Conservation (phyloP, 345 rosid genomes). For the Lepidium sativum region DNA sequence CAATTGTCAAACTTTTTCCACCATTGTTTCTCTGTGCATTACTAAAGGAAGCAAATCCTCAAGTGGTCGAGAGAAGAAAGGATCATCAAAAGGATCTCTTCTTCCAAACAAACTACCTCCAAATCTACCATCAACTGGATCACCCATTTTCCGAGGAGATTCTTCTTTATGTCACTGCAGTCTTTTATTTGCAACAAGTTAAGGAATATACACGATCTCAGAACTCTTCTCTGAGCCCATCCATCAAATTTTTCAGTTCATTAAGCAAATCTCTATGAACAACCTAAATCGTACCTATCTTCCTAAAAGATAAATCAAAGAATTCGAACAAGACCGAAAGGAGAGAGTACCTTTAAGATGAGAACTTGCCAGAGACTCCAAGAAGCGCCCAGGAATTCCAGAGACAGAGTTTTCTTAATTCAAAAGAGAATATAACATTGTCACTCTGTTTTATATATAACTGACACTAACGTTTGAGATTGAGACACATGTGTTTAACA, state of each 20-base stretch:
- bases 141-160: conserved; percentile 23
- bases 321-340: neutral
- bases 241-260: neutral
- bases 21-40: conserved; percentile 5
- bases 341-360: conserved; percentile 17
- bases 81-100: conserved; percentile 72
- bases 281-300: neutral
- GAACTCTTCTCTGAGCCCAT: neutral
- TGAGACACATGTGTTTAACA: conserved; percentile 12
- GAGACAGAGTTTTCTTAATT: neutral
- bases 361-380: conserved; percentile 4
- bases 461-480: neutral
- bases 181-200: neutral
- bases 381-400: conserved; percentile 15
- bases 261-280: neutral
- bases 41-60: conserved; percentile 28
- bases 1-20: conserved; percentile 43
- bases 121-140: conserved; percentile 43
- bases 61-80: conserved; percentile 52
- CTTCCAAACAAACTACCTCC: conserved; percentile 48
- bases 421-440: neutral
- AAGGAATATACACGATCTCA: neutral
- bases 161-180: conserved; percentile 48
- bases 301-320: neutral
- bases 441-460: neutral